Evolutionary conservation across 2,329 filamentous ascomycete species (phyloP), one percentile per base, ranked within the genome.

Genomic region (Claviceps sp.): DNA sequence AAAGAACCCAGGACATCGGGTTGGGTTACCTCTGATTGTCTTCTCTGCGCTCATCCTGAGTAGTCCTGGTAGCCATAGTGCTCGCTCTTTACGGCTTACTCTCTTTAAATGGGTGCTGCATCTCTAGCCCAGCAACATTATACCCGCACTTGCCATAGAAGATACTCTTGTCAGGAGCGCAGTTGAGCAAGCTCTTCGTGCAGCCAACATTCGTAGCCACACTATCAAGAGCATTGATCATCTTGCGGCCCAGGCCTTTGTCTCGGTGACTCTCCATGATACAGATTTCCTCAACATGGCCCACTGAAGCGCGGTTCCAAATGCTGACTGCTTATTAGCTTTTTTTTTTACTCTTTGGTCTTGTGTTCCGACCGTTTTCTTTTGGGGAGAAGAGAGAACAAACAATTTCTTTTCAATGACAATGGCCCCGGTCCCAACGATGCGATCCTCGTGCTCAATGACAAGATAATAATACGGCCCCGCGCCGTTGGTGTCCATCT

Each of bases 261-360:
- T 86, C 85, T 65, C 90, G 87, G 67, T 90, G 84, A 53, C 86
- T 82, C 67, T 84, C 83, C 49, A 82, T 76, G 34, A 93, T 84
- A 3, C 86, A 85, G 62, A 93, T 90, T 64, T 93, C 87, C 68
- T 93, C 87, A 62, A 93, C 85, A 62, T 93, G 87, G 1, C 86
- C 87, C 4, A 88, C 85, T 14, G 78, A 69, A 20, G 81, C 81
- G 24, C 84, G 75, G 54, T 81, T 74, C 61, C 85, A 82, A 56
- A 86, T 85, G 59, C 76, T 79, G 45, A 34, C 24, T n/a, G 2
- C 16, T 18, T 3, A 37, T 47, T 37, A 9, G 5, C 8, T 14
- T 37, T 47, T 9, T 37, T 7, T 7, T 37, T 37, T 1, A 14
- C 1, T 43, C 9, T 42, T n/a, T n/a, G 34, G 11, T 40, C 6